Base-by-base conservation (phyloP, 306 rosid genomes). In the Hippophae gyantsensis region DNA sequence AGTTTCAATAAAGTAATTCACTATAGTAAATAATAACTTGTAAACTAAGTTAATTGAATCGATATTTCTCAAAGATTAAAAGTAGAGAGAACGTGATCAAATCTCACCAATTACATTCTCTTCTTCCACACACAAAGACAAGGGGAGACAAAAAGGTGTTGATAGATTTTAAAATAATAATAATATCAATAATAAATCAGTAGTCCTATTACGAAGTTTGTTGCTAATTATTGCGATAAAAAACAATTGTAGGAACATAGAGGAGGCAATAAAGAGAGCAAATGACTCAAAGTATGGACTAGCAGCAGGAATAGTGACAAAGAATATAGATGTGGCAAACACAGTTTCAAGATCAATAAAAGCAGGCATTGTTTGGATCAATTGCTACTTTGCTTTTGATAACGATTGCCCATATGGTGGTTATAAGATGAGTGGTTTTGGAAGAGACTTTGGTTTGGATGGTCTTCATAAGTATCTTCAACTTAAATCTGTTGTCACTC, bases 261-360 rank as follows among this genome's bases (percentile, higher is more conserved):
- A 85, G 61, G 98, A 92, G 27, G 98, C 76, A 23, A 87, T 85
- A 6, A 63, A 70, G 75, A 74, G 81, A 58, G 96, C 87, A 0
- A 92, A 92, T 72, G 82, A 79, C 13, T 83, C 84, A 0, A 87
- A 8, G 54, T 92, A 81, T 56, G 95, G 98, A 10, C 50, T 87
- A 43, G 96, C 96, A 46, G 96, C 98, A 8, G 96, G 98, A 0
- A 78, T 92, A 43, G 69, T 87, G 73, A 83, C 98, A 0, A 83
- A 92, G 56, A 76, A 65, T 65, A 18, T 92, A 12, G 85, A 92
- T 25, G 74, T 44, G 68, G 92, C 87, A 8, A 92, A 87, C 82
- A 92, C 93, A 0, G 86, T 87, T 7, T 87, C 98, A 12, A 83
- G 98, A 60, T 85, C 96, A 5, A 85, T 87, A 48, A 73, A 82